A percentile compares a stretch with the other conserved stretches of the same genome.
Evolutionary conservation across 116 monocot species (phyloP).

Genomic region (Posidonia oceanica): DNA sequence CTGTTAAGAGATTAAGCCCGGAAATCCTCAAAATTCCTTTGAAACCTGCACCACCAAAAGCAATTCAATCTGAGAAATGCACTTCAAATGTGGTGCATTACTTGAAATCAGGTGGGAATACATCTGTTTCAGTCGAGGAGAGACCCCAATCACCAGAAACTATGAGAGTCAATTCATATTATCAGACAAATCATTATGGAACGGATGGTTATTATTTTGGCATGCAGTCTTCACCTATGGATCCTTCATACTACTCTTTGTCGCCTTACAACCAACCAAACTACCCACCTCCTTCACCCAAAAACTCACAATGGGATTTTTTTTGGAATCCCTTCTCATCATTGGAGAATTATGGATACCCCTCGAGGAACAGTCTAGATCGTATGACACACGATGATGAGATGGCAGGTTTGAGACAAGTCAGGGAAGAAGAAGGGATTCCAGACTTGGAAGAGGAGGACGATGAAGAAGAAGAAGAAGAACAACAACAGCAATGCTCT

Average conservation of each 20-base stretch:
- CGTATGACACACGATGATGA: constrained; percentile 52
- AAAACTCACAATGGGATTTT: constrained; percentile 73
- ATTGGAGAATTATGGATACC: constrained; percentile 47
- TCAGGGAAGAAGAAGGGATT: constrained; percentile 94
- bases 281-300: constrained; percentile 55
- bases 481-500: constrained; percentile 8
- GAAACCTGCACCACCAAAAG: constrained; percentile 19
- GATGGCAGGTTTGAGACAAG: constrained; percentile 53
- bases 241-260: constrained; percentile 26
- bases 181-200: constrained; percentile 31
- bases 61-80: constrained; percentile 22
- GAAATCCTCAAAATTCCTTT: constrained; percentile 35
- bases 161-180: constrained; percentile 39
- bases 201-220: constrained; percentile 43
- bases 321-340: constrained; percentile 93
- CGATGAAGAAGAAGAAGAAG: constrained; percentile 16
- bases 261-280: constrained; percentile 32
- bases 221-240: constrained; percentile 22
- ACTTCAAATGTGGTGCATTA: constrained; percentile 27
- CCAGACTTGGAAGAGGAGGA: constrained; percentile 86
- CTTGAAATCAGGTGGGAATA: constrained; percentile 30
- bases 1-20: constrained; percentile 53
- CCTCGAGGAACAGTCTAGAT: constrained; percentile 23
- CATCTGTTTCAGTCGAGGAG: constrained; percentile 40
- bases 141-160: constrained; percentile 47